Percentiles rank a stretch among this genome's conserved stretches.
phyloP scores from a whole-genome alignment of 2,329 filamentous ascomycete species.

The Fusarium mangiferae region DNA sequence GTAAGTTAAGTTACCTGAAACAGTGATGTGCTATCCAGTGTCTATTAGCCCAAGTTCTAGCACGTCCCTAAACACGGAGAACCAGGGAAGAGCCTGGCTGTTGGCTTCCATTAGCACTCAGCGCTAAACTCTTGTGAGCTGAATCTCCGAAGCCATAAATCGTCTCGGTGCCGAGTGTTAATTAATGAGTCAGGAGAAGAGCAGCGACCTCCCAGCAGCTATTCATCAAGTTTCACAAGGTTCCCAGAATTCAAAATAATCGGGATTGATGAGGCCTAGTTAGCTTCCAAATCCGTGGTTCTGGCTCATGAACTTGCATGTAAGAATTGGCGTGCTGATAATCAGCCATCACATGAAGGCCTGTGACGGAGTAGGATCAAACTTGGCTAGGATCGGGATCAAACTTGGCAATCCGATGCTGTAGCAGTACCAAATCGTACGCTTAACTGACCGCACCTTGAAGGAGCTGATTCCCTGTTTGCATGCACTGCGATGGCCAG shows the following conservation, averaged over 20 bases:
- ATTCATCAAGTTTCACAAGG: slow-evolving; percentile 2
- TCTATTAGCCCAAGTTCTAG: slow-evolving; percentile 8
- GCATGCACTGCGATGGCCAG: not conserved
- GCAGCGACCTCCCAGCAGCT: not conserved
- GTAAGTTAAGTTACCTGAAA: slow-evolving; percentile 34
- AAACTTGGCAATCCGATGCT: slow-evolving; percentile 20
- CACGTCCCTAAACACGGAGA: slow-evolving; percentile 3
- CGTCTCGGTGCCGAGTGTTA: slow-evolving; percentile 8
- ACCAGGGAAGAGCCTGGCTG: slow-evolving; percentile 19
- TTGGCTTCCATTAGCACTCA: slow-evolving; percentile 6
- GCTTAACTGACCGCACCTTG: not conserved
- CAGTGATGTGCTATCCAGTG: slow-evolving; percentile 4
- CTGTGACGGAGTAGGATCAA: not conserved
- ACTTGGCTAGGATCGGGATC: slow-evolving; percentile 8
- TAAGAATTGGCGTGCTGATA: not conserved
- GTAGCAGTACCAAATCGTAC: not conserved
- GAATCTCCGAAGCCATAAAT: slow-evolving; percentile 21
- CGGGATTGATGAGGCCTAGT: not conserved
- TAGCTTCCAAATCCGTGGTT: not conserved
- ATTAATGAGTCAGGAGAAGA: slow-evolving; percentile 28
- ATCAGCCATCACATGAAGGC: not conserved
- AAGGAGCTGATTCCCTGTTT: not conserved
- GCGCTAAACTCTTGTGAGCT: slow-evolving; percentile 30
- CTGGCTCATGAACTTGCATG: not conserved
- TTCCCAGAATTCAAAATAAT: not conserved